These are phyloP conservation scores for Rusavskia elegans DNA, from an alignment of 495 filamentous ascomycete genomes.

Conservation along the genomic window DNA sequence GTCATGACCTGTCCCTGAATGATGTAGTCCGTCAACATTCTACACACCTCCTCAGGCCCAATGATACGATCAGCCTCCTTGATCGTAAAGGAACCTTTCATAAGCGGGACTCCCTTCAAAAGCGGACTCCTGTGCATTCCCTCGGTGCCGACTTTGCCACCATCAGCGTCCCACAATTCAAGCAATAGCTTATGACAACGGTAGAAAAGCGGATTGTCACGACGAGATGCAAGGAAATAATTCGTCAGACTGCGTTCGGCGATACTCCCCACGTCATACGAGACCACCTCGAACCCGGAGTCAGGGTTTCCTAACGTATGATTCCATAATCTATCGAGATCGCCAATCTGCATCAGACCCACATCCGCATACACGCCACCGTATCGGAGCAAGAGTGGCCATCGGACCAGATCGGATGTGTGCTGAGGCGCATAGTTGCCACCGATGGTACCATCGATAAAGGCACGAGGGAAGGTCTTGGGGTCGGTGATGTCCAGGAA, in stretches of 20 bases:
- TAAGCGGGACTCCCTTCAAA: slow-evolving; percentile 25
- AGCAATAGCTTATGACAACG: slow-evolving; percentile 34
- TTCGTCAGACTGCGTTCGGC: slow-evolving; percentile 25
- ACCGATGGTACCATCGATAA: slow-evolving; percentile 27
- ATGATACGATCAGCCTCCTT: no score
- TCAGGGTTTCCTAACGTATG: slow-evolving; percentile 26
- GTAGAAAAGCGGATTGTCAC: slow-evolving; percentile 28
- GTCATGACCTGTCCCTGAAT: slow-evolving; percentile 33
- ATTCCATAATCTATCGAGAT: slow-evolving; percentile 34
- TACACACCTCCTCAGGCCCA: slow-evolving; percentile 18
- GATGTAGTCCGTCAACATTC: slow-evolving; percentile 34
- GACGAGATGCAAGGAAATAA: slow-evolving; percentile 29
- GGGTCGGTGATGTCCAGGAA: slow-evolving; percentile 26
- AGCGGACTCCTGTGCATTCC: slow-evolving; percentile 34
- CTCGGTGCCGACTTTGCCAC: slow-evolving; percentile 26
- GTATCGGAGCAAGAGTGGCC: slow-evolving; percentile 34
- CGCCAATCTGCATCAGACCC: slow-evolving; percentile 37
- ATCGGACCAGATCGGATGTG: slow-evolving; percentile 39
- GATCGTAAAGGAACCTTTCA: slow-evolving; percentile 5
- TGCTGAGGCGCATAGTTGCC: slow-evolving; percentile 35
- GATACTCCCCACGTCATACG: slow-evolving; percentile 23
- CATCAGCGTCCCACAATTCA: slow-evolving; percentile 31
- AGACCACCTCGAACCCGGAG: slow-evolving; percentile 31
- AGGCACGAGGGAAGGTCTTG: slow-evolving; percentile 29
- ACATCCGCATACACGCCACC: slow-evolving; percentile 42